Evolutionary conservation across 768 basidiomycete genomes (phyloP).

Genomic region (Saitozyma sp.): DNA sequence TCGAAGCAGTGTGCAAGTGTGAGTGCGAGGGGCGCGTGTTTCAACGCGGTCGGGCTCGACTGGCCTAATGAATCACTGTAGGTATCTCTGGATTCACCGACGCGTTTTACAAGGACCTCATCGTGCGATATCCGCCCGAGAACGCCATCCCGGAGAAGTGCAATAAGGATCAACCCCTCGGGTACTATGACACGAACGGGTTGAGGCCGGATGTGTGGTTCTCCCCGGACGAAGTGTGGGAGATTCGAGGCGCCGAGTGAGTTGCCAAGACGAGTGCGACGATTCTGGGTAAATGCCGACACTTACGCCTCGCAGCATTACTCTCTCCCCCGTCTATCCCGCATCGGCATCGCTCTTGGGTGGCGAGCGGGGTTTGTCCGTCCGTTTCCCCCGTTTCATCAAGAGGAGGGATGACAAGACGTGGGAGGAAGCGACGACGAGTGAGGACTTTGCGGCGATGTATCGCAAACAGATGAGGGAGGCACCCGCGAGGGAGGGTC

Average conservation of each 20-base stretch:
- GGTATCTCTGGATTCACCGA: constrained; percentile 72
- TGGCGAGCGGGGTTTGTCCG: constrained; percentile 67
- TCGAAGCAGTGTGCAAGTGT: constrained; percentile 84
- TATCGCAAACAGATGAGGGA: constrained; percentile 62
- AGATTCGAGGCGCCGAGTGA: constrained; percentile 63
- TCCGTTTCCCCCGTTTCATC: constrained; percentile 87
- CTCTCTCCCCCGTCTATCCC: constrained; percentile 78
- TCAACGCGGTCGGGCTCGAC: not conserved
- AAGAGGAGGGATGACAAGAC: constrained; percentile 70
- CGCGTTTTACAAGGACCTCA: constrained; percentile 60
- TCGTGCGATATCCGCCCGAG: constrained; percentile 64
- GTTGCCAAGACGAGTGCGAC: constrained; percentile 8
- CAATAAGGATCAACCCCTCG: constrained; percentile 53
- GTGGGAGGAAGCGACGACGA: constrained; percentile 70
- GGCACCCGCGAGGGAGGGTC: constrained; percentile 38
- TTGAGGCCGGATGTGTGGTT: constrained; percentile 55
- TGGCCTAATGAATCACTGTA: constrained; percentile 5
- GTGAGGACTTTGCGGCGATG: constrained; percentile 68
- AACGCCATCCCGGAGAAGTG: constrained; percentile 61
- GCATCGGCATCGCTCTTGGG: constrained; percentile 70
- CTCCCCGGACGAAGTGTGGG: constrained; percentile 63
- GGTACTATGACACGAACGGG: constrained; percentile 45
- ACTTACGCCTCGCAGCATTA: constrained; percentile 55
- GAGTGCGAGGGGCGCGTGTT: constrained; percentile 66
- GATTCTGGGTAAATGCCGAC: constrained; percentile 1